These are phyloP conservation scores for Escovopsis sp. DNA, from an alignment of 2,329 filamentous ascomycete genomes.

Conservation along the genomic window DNA sequence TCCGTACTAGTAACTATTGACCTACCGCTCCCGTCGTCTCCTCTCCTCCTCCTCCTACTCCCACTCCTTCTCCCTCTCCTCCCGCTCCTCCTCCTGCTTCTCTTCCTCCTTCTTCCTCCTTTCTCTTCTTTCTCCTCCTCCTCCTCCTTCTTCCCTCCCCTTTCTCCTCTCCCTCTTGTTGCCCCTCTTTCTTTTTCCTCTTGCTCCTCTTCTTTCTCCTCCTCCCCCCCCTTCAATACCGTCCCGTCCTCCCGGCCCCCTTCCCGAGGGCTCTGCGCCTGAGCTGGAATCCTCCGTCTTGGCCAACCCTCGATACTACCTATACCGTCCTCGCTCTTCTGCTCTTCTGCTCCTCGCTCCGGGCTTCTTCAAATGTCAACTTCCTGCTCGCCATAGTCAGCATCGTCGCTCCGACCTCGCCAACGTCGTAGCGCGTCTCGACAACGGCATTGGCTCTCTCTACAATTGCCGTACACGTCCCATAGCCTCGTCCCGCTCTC, in stretches of 20 bases:
- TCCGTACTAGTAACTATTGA: neutral
- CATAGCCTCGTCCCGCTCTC: constrained; percentile 2
- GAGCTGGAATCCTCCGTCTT: no score
- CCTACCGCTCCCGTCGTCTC: neutral
- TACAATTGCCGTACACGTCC: no score
- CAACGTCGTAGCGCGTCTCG: constrained; percentile 1
- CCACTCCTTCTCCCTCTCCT: no score
- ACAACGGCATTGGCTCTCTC: neutral
- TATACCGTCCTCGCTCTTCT: no score
- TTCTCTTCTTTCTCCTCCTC: neutral
- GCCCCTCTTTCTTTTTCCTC: no score
- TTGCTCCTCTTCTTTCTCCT: no score
- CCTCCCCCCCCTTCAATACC: no score
- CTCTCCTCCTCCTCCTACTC: constrained; percentile 6
- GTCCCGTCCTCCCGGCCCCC: no score
- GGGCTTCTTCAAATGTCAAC: constrained; percentile 3
- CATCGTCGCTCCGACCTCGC: constrained; percentile 1
- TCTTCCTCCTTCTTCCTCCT: neutral
- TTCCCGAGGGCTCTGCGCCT: no score
- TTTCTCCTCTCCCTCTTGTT: no score
- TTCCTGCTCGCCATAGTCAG: neutral
- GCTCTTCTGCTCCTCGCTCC: neutral
- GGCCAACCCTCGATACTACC: no score
- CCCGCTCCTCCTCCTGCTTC: no score
- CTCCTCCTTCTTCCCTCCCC: neutral